Evolutionary conservation across 106 monocot species (phyloP).

Genomic region (Xerophyta viscosa): DNA sequence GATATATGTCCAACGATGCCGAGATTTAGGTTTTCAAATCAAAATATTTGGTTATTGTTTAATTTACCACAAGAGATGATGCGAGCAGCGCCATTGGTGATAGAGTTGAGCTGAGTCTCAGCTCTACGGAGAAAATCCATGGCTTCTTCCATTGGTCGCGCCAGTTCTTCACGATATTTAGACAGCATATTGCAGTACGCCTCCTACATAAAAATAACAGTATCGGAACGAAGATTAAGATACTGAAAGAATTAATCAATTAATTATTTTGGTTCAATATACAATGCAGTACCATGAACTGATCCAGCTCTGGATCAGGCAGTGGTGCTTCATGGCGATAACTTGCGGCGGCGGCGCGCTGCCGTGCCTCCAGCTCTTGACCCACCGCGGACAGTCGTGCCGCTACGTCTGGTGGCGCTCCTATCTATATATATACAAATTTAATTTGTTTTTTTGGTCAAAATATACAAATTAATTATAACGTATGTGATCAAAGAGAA

Average conservation of each 20-base stretch:
- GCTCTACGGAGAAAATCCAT: constrained; percentile 57
- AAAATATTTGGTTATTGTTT: too few species aligned
- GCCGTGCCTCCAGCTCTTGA: constrained; percentile 36
- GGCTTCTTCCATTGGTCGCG: constrained; percentile 60
- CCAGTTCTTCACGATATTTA: constrained; percentile 68
- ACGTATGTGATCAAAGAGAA: too few species aligned
- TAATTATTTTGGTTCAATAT: background rate
- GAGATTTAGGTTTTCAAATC: too few species aligned
- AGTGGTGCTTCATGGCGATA: constrained; percentile 20
- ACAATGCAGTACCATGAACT: constrained; percentile 66
- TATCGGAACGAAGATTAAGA: background rate
- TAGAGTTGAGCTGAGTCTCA: constrained; percentile 54
- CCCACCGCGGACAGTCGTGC: constrained; percentile 40
- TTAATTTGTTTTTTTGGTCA: too few species aligned
- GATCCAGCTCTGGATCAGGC: constrained; percentile 83
- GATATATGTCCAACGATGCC: too few species aligned
- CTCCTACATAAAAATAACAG: constrained; percentile 27
- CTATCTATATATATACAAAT: too few species aligned
- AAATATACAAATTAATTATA: too few species aligned
- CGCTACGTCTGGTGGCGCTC: constrained; percentile 74
- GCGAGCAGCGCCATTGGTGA: constrained; percentile 39
- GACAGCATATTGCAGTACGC: constrained; percentile 67
- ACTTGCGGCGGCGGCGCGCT: constrained; percentile 8
- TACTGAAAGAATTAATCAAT: background rate
- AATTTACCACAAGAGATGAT: constrained; percentile 48